phyloP scores from a whole-genome alignment of 2,329 filamentous ascomycete species.

The Sporothrix mexicana region DNA sequence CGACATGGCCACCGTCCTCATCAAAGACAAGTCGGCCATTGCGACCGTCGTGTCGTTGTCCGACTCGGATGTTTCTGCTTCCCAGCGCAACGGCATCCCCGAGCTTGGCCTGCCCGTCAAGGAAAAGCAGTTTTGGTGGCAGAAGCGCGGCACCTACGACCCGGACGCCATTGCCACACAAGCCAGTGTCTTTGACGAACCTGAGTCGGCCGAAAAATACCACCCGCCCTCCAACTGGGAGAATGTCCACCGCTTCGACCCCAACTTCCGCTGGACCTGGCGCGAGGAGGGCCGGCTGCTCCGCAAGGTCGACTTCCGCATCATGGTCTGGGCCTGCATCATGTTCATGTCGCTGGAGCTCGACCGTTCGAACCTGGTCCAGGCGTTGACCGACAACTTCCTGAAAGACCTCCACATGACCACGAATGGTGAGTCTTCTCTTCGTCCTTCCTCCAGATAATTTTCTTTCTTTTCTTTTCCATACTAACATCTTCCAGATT shows the following conservation, averaged over 20 bases:
- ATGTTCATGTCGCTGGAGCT: slow-evolving; percentile 60
- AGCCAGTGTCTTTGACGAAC: slow-evolving; percentile 49
- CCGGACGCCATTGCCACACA: slow-evolving; percentile 48
- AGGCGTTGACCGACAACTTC: slow-evolving; percentile 57
- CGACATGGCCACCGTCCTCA: slow-evolving; percentile 41
- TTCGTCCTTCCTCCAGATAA: background rate
- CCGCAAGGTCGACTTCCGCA: slow-evolving; percentile 53
- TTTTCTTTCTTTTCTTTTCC: background rate
- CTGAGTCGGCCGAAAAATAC: slow-evolving; percentile 46
- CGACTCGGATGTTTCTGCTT: slow-evolving; percentile 31
- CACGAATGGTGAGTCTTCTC: slow-evolving; percentile 49
- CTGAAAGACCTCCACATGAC: slow-evolving; percentile 50
- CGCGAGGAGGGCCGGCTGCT: slow-evolving; percentile 48
- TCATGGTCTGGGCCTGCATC: slow-evolving; percentile 55
- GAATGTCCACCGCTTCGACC: slow-evolving; percentile 56
- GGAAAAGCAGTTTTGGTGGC: slow-evolving; percentile 46
- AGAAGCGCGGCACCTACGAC: slow-evolving; percentile 41
- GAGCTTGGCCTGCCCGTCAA: slow-evolving; percentile 43
- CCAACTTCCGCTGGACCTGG: slow-evolving; percentile 51
- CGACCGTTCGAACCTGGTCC: slow-evolving; percentile 54
- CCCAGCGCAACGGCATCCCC: slow-evolving; percentile 31
- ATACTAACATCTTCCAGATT: slow-evolving; percentile 43
- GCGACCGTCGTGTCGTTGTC: slow-evolving; percentile 24
- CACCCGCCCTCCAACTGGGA: slow-evolving; percentile 46
- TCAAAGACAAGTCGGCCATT: slow-evolving; percentile 33